Base-by-base conservation (phyloP, 2,329 filamentous ascomycete species). In the Coleophoma eucalyptorum region DNA sequence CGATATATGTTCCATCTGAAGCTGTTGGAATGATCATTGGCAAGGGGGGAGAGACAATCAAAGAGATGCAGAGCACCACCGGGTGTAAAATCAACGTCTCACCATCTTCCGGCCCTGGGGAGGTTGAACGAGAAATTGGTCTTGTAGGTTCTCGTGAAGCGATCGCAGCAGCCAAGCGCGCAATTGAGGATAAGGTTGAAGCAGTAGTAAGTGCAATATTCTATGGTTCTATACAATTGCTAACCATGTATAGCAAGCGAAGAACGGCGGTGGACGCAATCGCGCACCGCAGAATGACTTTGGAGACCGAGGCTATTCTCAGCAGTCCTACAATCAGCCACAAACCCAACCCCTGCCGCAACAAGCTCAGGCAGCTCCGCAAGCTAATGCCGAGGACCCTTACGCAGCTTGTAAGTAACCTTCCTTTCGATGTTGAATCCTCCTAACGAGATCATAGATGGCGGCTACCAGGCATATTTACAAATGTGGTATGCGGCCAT, bases 11-110 rank as follows among this genome's bases (percentile, higher is more conserved):
- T 10, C 91, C 91, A 12, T 93, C 90, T 19, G 91, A 96, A 66
- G 88, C 91, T 5, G 91, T 96, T 49, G 91, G 91, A 54, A 96
- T 96, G 91, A 96, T 96, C 58, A 96, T 96, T 54, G 91, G 92
- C 57, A 96, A 96, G 75, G 89, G 90, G 50, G 91, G 91, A 57
- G 91, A 96, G 72, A 95, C 91, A 0, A 96, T 96, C 66, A 90
- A 92, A 58, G 90, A 96, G 60, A 95, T 96, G 86, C 91, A 96
- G 69, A 87, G 84, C 64, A 80, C 76, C 32, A 94, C 90, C 5
- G 88, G 89, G 43, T 96, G 92, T 79, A 96, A 96, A 74, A 96
- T 96, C 75, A 96, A 96, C 62, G 91, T 96, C 21, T 89, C 89
- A 32, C 89, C 89, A 62, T 86, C 90, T 7, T 86, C 84, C 34